Evolutionary conservation across 139 green algal genomes (phyloP), one percentile per base, ranked within the genome.

Genomic region (Zygnema cylindricum): DNA sequence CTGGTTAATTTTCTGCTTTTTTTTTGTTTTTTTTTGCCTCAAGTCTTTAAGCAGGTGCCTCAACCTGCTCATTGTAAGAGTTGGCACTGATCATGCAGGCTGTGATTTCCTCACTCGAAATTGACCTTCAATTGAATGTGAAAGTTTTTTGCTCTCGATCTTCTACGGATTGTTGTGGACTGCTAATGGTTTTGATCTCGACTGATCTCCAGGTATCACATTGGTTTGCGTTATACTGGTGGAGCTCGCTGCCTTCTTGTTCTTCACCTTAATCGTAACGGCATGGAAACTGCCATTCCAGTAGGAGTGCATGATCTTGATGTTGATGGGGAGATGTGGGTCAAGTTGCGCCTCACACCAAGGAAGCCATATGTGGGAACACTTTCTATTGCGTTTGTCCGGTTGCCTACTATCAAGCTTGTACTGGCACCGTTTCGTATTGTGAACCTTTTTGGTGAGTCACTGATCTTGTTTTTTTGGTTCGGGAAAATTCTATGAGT

Each of bases 251-350:
- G 55, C 0, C 88, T 93, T 1, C 76, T 92, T n/a, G 43, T 73
- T n/a, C 49, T 92, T 16, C 54, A 87, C 1, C 69, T 92, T 43
- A 83, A 40, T 30, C 30, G 36, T 16, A 54, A 38, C 32, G 85
- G 54, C 16, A 43, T 89, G 22, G 55, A 88, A 22, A 55, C 55
- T 11, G 36, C 40, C 16, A 85, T 98, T 25, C 96, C 96, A 0
- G 95, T 98, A 79, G 93, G 98, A 69, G 95, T 98, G 22, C 95
- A 93, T 0, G 95, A 98, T 90, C 93, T 99, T 57, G 97, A 99
- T 92, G 91, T 99, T 55, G 95, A 98, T 84, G 97, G 94, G 86
- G 88, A 94, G 85, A 82, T 99, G 88, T 99, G 97, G 97, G 86
- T 99, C 75, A 99, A 99, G 92, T 81, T 98, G 38, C 91, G 96